Conservation (phyloP, 164 flowering plant genomes). For the Nelumbo lutea region DNA sequence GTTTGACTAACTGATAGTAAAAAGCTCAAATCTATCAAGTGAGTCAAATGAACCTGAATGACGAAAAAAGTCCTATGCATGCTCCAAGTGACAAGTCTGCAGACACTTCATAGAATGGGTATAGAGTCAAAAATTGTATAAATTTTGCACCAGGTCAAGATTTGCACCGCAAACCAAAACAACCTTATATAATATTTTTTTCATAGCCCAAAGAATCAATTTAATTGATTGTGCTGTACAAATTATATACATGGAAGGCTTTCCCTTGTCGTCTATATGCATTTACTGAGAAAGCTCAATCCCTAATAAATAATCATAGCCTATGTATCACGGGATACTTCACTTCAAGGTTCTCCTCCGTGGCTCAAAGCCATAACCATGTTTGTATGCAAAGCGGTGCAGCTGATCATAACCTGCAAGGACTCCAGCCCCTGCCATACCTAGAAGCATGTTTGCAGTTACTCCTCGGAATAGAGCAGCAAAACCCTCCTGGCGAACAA, state of each 20-base stretch:
- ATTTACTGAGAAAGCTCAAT: conserved; percentile 5
- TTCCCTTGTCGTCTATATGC: conserved; percentile 11
- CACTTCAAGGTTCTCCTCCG: conserved; percentile 37
- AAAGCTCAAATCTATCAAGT: no score
- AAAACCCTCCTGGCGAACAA: conserved; percentile 71
- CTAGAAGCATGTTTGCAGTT: conserved; percentile 85
- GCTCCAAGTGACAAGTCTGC: no score
- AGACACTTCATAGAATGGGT: no score
- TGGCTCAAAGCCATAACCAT: conserved; percentile 37
- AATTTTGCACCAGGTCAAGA: no score
- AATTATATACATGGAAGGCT: conserved; percentile 1
- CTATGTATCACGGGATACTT: conserved; percentile 4
- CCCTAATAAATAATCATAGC: not conserved
- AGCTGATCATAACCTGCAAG: conserved; percentile 90
- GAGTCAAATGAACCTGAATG: no score
- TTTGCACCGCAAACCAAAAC: not conserved
- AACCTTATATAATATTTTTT: not conserved
- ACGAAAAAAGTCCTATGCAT: no score
- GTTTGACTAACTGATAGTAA: no score
- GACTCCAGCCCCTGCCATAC: conserved; percentile 97
- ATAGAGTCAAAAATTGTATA: no score
- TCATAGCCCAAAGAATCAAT: conserved; percentile 1
- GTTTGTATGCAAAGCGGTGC: conserved; percentile 46
- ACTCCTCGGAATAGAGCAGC: conserved; percentile 70
- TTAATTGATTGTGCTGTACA: conserved; percentile 8